These are phyloP conservation scores for Solanum paucissectum DNA, from an alignment of 257 asterid genomes.

Conservation along the genomic window DNA sequence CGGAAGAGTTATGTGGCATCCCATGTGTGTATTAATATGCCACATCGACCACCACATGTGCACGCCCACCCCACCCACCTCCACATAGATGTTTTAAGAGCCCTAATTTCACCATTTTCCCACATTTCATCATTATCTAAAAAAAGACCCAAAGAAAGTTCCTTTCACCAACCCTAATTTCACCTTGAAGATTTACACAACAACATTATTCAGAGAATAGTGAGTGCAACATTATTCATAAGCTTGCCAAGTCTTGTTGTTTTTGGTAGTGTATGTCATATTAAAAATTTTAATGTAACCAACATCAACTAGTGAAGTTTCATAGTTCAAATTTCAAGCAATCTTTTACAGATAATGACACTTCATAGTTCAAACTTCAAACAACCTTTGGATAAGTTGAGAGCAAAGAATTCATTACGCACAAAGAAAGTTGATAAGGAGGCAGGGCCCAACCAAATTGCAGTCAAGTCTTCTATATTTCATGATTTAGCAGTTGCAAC, in stretches of 20 bases:
- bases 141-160: no score
- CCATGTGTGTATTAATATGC: no score
- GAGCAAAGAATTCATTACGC: constrained; percentile 6
- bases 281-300: not conserved
- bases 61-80: no score
- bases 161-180: no score
- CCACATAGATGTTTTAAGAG: no score
- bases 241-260: not conserved
- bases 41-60: no score
- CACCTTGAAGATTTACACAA: no score
- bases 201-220: no score
- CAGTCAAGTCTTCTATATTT: constrained; percentile 70
- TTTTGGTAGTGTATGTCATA: not conserved
- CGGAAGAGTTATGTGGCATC: no score
- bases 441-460: constrained; percentile 50
- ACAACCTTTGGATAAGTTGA: constrained; percentile 24
- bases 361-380: not conserved
- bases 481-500: constrained; percentile 82
- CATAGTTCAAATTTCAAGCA: not conserved
- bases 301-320: not conserved
- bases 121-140: no score
- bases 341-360: not conserved
- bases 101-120: no score
- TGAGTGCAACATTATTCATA: not conserved
- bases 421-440: constrained; percentile 27